Evolutionary conservation across 345 rosid genomes (phyloP).

Genomic region (Abelmoschus esculentus): DNA sequence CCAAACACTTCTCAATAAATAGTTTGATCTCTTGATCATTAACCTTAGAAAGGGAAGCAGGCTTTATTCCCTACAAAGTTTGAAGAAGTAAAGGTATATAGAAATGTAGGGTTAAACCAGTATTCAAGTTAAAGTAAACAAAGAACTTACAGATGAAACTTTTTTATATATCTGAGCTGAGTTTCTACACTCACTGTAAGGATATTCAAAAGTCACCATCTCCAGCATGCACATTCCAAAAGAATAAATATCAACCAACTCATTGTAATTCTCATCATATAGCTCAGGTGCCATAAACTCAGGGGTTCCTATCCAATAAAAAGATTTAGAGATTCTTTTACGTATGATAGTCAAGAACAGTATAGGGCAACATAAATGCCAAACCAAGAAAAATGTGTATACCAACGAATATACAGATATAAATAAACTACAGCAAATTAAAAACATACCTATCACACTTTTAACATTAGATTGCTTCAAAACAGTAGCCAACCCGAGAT

Average conservation of each 20-base stretch:
- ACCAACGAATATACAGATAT: background rate
- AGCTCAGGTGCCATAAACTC: slow-evolving; percentile 95
- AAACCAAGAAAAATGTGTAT: background rate
- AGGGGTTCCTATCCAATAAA: slow-evolving; percentile 47
- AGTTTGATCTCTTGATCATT: slow-evolving; percentile 57
- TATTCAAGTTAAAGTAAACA: slow-evolving; percentile 8
- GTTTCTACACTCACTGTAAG: slow-evolving; percentile 73
- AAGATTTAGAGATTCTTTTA: slow-evolving; percentile 48
- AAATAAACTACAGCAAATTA: background rate
- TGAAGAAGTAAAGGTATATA: slow-evolving; percentile 12
- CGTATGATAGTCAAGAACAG: slow-evolving; percentile 14
- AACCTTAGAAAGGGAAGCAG: slow-evolving; percentile 69
- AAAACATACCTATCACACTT: slow-evolving; percentile 74
- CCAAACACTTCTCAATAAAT: slow-evolving; percentile 84
- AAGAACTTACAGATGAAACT: slow-evolving; percentile 63
- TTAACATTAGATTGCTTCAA: slow-evolving; percentile 86
- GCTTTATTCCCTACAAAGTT: slow-evolving; percentile 64
- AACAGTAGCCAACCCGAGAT: slow-evolving; percentile 88
- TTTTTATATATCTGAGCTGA: slow-evolving; percentile 88
- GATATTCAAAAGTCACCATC: slow-evolving; percentile 82
- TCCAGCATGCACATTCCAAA: slow-evolving; percentile 89
- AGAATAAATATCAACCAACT: slow-evolving; percentile 74
- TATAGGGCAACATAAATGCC: background rate
- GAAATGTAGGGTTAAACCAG: background rate
- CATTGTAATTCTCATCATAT: slow-evolving; percentile 75